Conservation (phyloP, 2,329 filamentous ascomycete genomes). For the Botryosphaeria dothidea region DNA sequence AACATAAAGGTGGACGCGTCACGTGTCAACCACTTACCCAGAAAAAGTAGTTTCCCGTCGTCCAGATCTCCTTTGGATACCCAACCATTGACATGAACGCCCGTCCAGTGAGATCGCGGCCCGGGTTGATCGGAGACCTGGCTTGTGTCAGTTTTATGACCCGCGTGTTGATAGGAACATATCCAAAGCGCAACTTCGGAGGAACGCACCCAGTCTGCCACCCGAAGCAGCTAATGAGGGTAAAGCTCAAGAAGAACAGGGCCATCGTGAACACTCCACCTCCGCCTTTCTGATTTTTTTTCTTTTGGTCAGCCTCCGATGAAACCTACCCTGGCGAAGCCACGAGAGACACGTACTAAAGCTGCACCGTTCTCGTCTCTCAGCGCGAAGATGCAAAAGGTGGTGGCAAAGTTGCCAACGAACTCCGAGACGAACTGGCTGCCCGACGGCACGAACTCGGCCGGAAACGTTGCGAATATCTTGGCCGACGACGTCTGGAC, state of each 20-base stretch:
- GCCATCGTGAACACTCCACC: conserved; percentile 52
- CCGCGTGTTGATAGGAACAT: too few relatives aligned
- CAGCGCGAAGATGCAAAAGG: conserved; percentile 72
- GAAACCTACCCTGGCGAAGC: too few relatives aligned
- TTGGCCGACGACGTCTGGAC: conserved; percentile 61
- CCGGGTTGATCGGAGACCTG: conserved; percentile 56
- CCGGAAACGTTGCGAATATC: conserved; percentile 74
- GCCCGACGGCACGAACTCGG: conserved; percentile 64
- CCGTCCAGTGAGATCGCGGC: conserved; percentile 70
- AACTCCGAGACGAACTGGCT: conserved; percentile 74
- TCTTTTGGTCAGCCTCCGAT: conserved; percentile 27
- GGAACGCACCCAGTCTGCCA: conserved; percentile 75
- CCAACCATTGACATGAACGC: conserved; percentile 67
- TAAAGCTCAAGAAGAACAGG: conserved; percentile 73
- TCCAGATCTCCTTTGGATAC: conserved; percentile 68
- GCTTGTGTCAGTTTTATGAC: not conserved
- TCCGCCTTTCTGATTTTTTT: conserved; percentile 32
- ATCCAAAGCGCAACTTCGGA: conserved; percentile 33
- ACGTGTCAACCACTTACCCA: too few relatives aligned
- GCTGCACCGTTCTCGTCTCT: conserved; percentile 46
- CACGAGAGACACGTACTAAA: not conserved
- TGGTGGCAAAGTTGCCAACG: conserved; percentile 65
- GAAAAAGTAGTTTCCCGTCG: conserved; percentile 69
- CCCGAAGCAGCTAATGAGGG: conserved; percentile 71
- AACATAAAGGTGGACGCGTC: too few relatives aligned